Percentiles rank a stretch among this genome's conserved stretches.
These are phyloP conservation scores for Golubevia pallescens DNA, from an alignment of 1,284 basidiomycete genomes.

Conservation along the genomic window DNA sequence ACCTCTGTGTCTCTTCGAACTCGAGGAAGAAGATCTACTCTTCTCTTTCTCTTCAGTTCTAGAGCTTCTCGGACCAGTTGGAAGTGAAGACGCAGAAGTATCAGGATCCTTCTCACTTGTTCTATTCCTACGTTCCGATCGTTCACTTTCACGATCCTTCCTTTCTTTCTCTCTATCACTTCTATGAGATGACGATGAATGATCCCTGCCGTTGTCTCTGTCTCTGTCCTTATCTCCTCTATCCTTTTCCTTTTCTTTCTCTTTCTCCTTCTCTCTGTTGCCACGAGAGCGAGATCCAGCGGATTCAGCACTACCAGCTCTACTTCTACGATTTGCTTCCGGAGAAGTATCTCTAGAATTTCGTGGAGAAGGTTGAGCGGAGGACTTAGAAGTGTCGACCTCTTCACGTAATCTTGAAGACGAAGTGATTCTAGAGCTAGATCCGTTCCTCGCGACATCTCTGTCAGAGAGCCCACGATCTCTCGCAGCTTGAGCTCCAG, in stretches of 20 bases:
- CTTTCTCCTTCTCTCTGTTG: slow-evolving; percentile 6
- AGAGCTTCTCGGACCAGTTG: neutral
- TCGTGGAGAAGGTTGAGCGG: slow-evolving; percentile 3
- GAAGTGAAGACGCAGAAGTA: neutral
- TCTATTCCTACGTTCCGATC: slow-evolving; percentile 1
- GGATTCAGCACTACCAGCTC: slow-evolving; percentile 8
- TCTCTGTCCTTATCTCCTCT: slow-evolving; percentile 4
- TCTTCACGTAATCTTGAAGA: slow-evolving; percentile 1
- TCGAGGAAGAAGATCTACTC: neutral
- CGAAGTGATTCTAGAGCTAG: neutral
- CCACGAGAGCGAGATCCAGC: neutral
- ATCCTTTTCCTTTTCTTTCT: slow-evolving; percentile 1
- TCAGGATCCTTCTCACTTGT: slow-evolving; percentile 1
- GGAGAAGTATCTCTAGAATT: neutral
- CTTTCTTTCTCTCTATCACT: slow-evolving; percentile 1
- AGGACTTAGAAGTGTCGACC: neutral
- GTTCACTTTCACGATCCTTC: slow-evolving; percentile 2
- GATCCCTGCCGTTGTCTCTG: neutral
- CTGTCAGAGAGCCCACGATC: slow-evolving; percentile 8
- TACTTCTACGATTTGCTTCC: neutral
- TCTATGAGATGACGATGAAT: neutral
- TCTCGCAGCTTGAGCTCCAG: slow-evolving; percentile 13
- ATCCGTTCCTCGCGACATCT: neutral
- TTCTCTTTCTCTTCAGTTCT: neutral
- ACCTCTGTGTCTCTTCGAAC: neutral